Evolutionary conservation across 2,329 filamentous ascomycete species (phyloP).

Genomic region (Colletotrichum sp.): DNA sequence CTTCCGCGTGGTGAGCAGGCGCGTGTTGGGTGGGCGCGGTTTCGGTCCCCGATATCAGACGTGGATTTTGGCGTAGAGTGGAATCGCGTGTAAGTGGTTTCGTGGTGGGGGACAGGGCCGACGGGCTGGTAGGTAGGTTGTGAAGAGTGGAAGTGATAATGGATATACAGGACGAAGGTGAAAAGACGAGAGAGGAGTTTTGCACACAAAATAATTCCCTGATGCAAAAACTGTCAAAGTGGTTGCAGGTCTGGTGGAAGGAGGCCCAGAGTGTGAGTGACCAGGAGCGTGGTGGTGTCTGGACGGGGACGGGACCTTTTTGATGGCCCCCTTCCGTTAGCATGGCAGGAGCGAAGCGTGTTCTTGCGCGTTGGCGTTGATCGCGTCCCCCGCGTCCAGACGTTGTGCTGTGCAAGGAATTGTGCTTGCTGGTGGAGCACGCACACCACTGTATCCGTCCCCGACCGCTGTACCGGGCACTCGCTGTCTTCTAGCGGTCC

Average conservation of each 20-base stretch:
- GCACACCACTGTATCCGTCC: not conserved
- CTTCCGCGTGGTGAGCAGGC: conserved; percentile 9
- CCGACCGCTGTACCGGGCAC: not conserved
- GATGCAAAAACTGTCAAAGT: conserved; percentile 11
- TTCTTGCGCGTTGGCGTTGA: conserved; percentile 24
- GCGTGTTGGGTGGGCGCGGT: conserved; percentile 11
- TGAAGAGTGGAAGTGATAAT: not conserved
- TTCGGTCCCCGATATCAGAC: conserved; percentile 10
- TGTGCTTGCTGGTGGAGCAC: not conserved
- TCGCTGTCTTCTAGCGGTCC: not conserved
- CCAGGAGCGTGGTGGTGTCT: not conserved
- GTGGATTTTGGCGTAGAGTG: conserved; percentile 15
- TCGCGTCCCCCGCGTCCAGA: not conserved
- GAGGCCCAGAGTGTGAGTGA: conserved; percentile 25
- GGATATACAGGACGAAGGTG: not conserved
- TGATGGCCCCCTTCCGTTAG: conserved; percentile 25
- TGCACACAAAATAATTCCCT: not conserved
- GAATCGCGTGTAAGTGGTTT: conserved; percentile 19
- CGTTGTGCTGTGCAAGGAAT: not conserved
- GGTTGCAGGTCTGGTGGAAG: conserved; percentile 28
- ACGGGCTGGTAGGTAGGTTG: not conserved
- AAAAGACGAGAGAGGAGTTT: not conserved
- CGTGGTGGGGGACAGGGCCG: not conserved
- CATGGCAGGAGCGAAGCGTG: conserved; percentile 8
- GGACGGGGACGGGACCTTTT: conserved; percentile 32